phyloP scores from a whole-genome alignment of 345 rosid genomes.

The Lumnitzera racemosa region DNA sequence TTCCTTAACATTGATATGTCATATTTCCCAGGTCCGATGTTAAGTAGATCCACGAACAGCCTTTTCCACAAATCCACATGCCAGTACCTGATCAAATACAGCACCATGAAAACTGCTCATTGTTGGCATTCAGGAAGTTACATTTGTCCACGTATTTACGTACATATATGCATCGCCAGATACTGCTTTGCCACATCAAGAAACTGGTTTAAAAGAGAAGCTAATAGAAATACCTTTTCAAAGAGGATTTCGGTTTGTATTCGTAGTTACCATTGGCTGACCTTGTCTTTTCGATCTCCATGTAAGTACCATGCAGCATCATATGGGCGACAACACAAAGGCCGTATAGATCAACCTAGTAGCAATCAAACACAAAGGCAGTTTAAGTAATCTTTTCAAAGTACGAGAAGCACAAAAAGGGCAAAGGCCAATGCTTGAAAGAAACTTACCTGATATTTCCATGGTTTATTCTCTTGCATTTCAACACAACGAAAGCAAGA shows the following conservation, averaged over 20 bases:
- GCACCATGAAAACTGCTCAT: neutral
- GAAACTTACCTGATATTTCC: conserved; percentile 80
- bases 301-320: conserved; percentile 77
- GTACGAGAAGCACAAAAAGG: neutral
- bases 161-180: too few species aligned
- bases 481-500: conserved; percentile 87
- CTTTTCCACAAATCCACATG: conserved; percentile 67
- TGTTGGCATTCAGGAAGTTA: neutral
- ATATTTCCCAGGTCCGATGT: conserved; percentile 26
- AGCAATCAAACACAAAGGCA: conserved; percentile 1
- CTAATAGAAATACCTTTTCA: conserved; percentile 45
- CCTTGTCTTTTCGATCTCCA: conserved; percentile 57
- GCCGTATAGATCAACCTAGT: conserved; percentile 78
- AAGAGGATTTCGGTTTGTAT: conserved; percentile 53
- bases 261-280: conserved; percentile 36
- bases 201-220: conserved; percentile 1
- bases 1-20: conserved; percentile 38
- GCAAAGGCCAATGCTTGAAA: conserved; percentile 3
- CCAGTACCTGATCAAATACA: conserved; percentile 60
- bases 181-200: too few species aligned
- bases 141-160: neutral
- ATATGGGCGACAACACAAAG: conserved; percentile 74
- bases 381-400: neutral
- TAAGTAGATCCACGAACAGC: conserved; percentile 62
- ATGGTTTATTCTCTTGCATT: conserved; percentile 84